Conservation (phyloP, 1,139 yeast genomes). For the Barnettozyma hawaiiensis region DNA sequence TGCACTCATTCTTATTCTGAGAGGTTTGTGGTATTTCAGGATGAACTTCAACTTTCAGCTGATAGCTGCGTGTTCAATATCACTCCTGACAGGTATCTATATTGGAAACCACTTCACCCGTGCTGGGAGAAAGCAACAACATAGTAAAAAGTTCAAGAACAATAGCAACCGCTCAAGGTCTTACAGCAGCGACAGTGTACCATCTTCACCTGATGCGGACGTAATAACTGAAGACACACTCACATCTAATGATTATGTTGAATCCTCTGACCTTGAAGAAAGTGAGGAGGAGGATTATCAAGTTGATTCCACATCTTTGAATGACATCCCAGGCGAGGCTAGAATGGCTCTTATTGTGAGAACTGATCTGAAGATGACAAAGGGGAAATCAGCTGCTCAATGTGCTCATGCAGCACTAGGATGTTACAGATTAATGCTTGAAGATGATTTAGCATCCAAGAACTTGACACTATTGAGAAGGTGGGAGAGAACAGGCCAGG, state of each 20-base stretch:
- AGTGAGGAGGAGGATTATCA: conserved; percentile 49
- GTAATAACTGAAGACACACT: conserved; percentile 10
- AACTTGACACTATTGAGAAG: conserved; percentile 57
- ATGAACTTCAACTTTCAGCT: conserved; percentile 20
- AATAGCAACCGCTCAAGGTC: conserved; percentile 3
- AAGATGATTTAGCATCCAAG: conserved; percentile 47
- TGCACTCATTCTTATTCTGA: background rate
- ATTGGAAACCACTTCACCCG: conserved; percentile 18
- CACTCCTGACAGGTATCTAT: conserved; percentile 23
- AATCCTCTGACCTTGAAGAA: conserved; percentile 32
- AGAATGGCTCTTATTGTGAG: conserved; percentile 86
- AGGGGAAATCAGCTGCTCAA: conserved; percentile 96
- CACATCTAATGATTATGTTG: conserved; percentile 22
- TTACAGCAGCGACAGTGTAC: conserved; percentile 4
- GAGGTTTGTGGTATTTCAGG: background rate
- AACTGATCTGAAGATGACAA: conserved; percentile 85
- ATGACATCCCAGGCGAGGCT: conserved; percentile 69
- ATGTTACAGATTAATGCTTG: conserved; percentile 66
- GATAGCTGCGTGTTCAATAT: conserved; percentile 21
- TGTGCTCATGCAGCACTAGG: conserved; percentile 97
- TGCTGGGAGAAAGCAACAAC: conserved; percentile 1
- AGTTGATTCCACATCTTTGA: conserved; percentile 51
- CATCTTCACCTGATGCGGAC: conserved; percentile 28
- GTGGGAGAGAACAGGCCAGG: conserved; percentile 87
- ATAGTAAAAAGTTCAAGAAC: conserved; percentile 3